Percentiles rank a stretch among this genome's conserved stretches.
Conservation (phyloP, 805 yeast genomes). For the Ogataea wickerhamii region DNA sequence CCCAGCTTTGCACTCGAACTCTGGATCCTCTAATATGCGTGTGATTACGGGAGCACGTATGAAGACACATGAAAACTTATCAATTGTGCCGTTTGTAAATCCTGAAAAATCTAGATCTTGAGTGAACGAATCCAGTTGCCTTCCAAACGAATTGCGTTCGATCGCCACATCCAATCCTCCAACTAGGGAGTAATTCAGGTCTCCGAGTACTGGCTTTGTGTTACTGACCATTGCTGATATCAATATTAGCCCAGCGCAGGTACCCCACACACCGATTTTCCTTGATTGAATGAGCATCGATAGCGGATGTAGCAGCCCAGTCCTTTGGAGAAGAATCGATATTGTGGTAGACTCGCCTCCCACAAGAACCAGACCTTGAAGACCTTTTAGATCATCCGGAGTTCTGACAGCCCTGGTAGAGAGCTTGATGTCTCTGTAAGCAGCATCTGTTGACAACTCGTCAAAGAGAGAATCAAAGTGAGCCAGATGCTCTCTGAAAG, state of each 20-base stretch:
- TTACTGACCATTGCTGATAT: conserved; percentile 52
- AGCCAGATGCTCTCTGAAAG: conserved; percentile 63
- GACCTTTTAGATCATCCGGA: conserved; percentile 41
- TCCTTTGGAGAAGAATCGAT: conserved; percentile 65
- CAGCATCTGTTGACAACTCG: conserved; percentile 24
- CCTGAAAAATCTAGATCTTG: conserved; percentile 38
- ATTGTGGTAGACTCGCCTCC: conserved; percentile 70
- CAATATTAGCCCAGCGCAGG: conserved; percentile 79
- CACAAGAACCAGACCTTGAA: conserved; percentile 65
- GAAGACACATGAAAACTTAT: conserved; percentile 48
- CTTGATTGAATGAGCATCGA: conserved; percentile 45
- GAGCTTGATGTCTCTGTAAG: conserved; percentile 31
- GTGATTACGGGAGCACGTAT: conserved; percentile 74
- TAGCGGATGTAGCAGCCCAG: conserved; percentile 54
- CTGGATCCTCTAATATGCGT: conserved; percentile 1
- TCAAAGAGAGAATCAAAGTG: conserved; percentile 40
- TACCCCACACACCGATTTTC: conserved; percentile 70
- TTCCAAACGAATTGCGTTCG: conserved; percentile 72
- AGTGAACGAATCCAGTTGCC: conserved; percentile 68
- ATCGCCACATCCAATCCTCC: conserved; percentile 66
- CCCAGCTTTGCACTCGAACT: not conserved
- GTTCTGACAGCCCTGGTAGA: conserved; percentile 49
- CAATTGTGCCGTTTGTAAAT: conserved; percentile 6
- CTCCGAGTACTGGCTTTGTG: conserved; percentile 45
- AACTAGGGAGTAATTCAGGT: conserved; percentile 40